Base-by-base conservation (phyloP, 345 rosid genomes). In the Hypericum androsaemum region DNA sequence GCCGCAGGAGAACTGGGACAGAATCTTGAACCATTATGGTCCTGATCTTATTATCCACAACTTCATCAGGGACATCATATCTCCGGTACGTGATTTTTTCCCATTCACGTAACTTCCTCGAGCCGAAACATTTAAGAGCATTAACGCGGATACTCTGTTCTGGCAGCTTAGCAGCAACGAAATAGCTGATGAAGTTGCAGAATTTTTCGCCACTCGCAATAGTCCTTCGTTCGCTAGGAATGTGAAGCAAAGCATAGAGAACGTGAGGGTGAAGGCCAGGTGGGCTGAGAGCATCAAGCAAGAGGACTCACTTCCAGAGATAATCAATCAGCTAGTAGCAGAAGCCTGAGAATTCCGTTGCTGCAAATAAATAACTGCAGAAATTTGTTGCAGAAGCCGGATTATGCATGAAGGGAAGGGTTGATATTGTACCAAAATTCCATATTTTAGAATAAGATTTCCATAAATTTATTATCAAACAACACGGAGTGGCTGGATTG, bases 1-100 rank as follows among this genome's bases (percentile, higher is more conserved):
- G 54, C 58, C 63, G 65, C 72, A 71, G 82, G 76, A 62, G 32
- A 71, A 77, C n/a, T 73, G 82, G 74, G 69, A 68, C 41, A 40
- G 44, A 8, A 60, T 71, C 58, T 15, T 65, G 14, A 52, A 52
- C 39, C 74, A 66, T 58, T 68, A 74, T 10, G 75, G 71, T 46
- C 53, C 58, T 14, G 75, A 71, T 14, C 0, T 74, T 7, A 56
- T 77, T 8, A 41, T 66, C 41, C 48, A 53, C 5, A 10, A 7
- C 65, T 77, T 74, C 36, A 54, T 64, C 4, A 37, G 59, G 12
- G 41, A 51, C 35, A 54, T 71, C 15, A 13, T 77, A 53, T 55
- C 64, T 12, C 72, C 57, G 43, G 82, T 77, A 41, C 64, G 74
- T 45, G 35, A 9, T 14, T 2, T 11, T n/a, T 6, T 5, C 6